Base-by-base conservation (phyloP, 257 asterid species). In the Capsicum chinense region DNA sequence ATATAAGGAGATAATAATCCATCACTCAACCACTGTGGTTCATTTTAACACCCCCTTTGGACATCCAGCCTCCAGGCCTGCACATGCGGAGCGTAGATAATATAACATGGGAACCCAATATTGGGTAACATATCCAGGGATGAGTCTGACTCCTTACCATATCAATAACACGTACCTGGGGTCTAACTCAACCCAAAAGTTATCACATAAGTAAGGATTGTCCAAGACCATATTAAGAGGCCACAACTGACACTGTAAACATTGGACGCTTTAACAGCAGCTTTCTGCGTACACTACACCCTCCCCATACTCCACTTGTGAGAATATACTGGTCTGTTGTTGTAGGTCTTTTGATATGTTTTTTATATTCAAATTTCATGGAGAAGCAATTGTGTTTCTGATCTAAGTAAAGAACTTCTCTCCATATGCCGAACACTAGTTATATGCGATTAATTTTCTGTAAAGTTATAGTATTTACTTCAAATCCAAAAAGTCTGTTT, bases 401-500 rank as follows among this genome's bases (percentile, higher is more conserved):
- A 35, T 7, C 35, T 6, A 56, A 84, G 80, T 13, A 80, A 80
- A 68, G 3, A 19, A 5, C 9, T n/a, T 56, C 54, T n/a, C 26
- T 64, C 21, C 73, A 59, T 84, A 35, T 13, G 3, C 48, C 2
- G 0, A 66, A 62, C 59, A 52, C 64, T 26, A 52, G 8, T 78
- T 54, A 26, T 4, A 4, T 8, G 15, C 17, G 42, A 47, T 9
- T 13, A 21, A 21, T 44, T 56, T 13, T 80, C 39, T 16, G 54
- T 83, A 33, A 76, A 21, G 7, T 76, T 52, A 52, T 54, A 15
- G 82, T 64, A 33, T 78, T 76, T 26, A 26, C 48, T 14, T 78
- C 12, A 50, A 50, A 74, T 4, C 47, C 47, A 4, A 21, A 13
- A 74, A 3, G 7, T 50, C 13, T 26, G 33, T 26, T 26, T 26